These are phyloP conservation scores for Nitzschia sp. DNA, from an alignment of 108 stramenopile species.

Conservation along the genomic window DNA sequence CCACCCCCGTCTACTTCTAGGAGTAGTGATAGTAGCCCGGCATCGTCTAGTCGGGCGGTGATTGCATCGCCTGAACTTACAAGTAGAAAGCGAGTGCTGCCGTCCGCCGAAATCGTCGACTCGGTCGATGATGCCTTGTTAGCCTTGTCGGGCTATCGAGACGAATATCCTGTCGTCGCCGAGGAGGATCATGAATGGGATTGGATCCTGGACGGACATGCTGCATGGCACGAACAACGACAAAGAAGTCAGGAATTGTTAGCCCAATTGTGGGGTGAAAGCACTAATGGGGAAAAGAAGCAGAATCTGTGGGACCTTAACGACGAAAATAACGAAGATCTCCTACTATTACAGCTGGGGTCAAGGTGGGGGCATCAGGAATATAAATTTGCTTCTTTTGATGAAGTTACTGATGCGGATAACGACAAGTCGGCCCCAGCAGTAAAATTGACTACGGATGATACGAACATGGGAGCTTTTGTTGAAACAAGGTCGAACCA, in stretches of 20 bases:
- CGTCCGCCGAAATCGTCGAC: background rate
- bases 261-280: constrained; percentile 1
- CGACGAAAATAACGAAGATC: constrained; percentile 2
- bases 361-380: constrained; percentile 31
- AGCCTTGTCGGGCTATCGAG: background rate
- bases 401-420: background rate
- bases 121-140: constrained; percentile 15
- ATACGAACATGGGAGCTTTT: background rate
- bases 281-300: background rate
- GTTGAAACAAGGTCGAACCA: background rate
- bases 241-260: constrained; percentile 1
- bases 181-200: constrained; percentile 5
- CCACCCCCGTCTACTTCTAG: too few relatives aligned
- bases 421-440: background rate
- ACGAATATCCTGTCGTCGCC: background rate
- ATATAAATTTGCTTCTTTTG: constrained; percentile 34
- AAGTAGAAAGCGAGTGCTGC: too few relatives aligned
- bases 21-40: too few relatives aligned
- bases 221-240: constrained; percentile 15
- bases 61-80: too few relatives aligned
- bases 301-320: background rate
- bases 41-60: too few relatives aligned
- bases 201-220: constrained; percentile 25
- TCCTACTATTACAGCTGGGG: background rate
- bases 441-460: background rate